Evolutionary conservation across 345 rosid genomes (phyloP).

Genomic region (Combretum micranthum): DNA sequence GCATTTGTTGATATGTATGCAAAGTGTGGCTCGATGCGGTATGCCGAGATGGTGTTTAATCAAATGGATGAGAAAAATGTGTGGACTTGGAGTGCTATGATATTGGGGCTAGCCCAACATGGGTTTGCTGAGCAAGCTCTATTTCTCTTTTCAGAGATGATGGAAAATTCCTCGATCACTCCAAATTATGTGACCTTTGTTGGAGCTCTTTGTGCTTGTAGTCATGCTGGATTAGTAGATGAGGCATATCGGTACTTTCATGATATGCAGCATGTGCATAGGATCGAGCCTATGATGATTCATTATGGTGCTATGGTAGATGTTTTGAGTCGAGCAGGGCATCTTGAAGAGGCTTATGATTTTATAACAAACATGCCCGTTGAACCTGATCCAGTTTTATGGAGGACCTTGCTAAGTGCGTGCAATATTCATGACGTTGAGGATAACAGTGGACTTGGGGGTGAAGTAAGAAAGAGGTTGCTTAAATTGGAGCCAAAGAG

Average conservation of each 20-base stretch:
- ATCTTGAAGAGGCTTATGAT: slow-evolving; percentile 50
- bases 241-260: slow-evolving; percentile 56
- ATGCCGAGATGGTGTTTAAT: slow-evolving; percentile 45
- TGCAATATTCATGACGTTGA: slow-evolving; percentile 39
- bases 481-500: slow-evolving; percentile 68
- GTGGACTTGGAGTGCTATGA: slow-evolving; percentile 97
- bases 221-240: slow-evolving; percentile 68
- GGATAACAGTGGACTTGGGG: slow-evolving; percentile 33
- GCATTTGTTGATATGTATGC: slow-evolving; percentile 81
- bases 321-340: slow-evolving; percentile 66
- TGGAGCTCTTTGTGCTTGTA: slow-evolving; percentile 77
- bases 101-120: slow-evolving; percentile 70
- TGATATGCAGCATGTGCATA: slow-evolving; percentile 57
- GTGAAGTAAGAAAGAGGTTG: slow-evolving; percentile 47
- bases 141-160: slow-evolving; percentile 45
- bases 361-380: slow-evolving; percentile 45
- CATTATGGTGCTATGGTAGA: slow-evolving; percentile 86
- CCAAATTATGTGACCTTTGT: slow-evolving; percentile 85
- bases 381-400: slow-evolving; percentile 50
- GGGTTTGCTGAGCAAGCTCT: slow-evolving; percentile 65
- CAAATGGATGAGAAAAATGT: slow-evolving; percentile 54
- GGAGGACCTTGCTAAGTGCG: slow-evolving; percentile 73
- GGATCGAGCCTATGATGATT: slow-evolving; percentile 58
- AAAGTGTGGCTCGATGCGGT: slow-evolving; percentile 50
- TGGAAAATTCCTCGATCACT: slow-evolving; percentile 22